Conservation (phyloP, 345 rosid species). For the Lumnitzera racemosa region DNA sequence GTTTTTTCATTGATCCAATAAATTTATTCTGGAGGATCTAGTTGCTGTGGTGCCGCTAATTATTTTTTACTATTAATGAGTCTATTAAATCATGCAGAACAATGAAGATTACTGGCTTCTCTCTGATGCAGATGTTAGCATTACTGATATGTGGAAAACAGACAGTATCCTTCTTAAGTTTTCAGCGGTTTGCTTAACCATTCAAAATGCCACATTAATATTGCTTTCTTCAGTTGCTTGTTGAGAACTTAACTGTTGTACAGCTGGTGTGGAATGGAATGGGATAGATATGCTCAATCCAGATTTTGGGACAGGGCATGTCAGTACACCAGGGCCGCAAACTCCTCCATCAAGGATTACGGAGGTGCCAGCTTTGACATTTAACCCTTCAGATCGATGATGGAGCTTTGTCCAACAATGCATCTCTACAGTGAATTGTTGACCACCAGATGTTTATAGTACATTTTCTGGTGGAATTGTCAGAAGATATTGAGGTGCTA, state of each 20-base stretch:
- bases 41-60: neutral
- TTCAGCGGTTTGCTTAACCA: neutral
- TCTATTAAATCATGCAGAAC: conserved; percentile 38
- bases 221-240: too few relatives aligned
- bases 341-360: conserved; percentile 37
- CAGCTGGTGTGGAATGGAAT: conserved; percentile 64
- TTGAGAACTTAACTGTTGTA: conserved; percentile 28
- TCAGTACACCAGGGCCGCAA: conserved; percentile 37
- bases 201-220: too few relatives aligned
- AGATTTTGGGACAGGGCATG: conserved; percentile 57
- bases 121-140: conserved; percentile 74
- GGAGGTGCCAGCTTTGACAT: conserved; percentile 29
- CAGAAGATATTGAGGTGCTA: too few relatives aligned
- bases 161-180: conserved; percentile 72
- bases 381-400: conserved; percentile 37
- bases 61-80: neutral
- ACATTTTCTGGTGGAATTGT: too few relatives aligned
- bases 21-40: too few relatives aligned
- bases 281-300: conserved; percentile 29
- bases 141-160: conserved; percentile 89
- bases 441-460: too few relatives aligned
- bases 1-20: conserved; percentile 11
- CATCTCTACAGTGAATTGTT: neutral
- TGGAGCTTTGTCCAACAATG: neutral
- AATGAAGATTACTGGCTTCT: conserved; percentile 88